Evolutionary conservation across 768 basidiomycete genomes (phyloP).

Genomic region (Mycena vulgaris): DNA sequence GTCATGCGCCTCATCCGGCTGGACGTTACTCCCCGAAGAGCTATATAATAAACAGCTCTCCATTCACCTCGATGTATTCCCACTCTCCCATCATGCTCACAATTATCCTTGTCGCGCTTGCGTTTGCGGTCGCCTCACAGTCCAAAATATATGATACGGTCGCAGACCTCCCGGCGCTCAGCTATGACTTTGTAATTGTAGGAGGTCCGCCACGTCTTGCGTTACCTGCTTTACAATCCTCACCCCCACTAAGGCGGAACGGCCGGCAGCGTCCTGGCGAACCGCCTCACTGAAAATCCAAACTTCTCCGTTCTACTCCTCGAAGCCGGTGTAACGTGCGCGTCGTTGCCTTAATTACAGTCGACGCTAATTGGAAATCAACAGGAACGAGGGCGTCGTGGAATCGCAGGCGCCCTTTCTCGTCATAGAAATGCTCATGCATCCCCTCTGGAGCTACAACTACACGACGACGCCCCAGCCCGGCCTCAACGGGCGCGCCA

Average conservation of each 20-base stretch:
- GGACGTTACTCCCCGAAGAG: too few species aligned
- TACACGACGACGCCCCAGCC: conserved; percentile 41
- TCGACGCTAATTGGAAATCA: too few species aligned
- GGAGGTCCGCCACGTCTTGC: neutral
- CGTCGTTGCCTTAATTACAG: too few species aligned
- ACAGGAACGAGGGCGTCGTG: conserved; percentile 23
- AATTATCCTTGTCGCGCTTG: neutral
- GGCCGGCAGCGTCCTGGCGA: conserved; percentile 48
- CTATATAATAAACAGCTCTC: too few species aligned
- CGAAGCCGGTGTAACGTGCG: conserved; percentile 44
- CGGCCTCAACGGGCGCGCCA: conserved; percentile 31
- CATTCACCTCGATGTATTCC: too few species aligned
- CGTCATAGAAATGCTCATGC: neutral
- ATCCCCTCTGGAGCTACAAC: conserved; percentile 22
- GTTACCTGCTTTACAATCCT: neutral
- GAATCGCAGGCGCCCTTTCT: conserved; percentile 21
- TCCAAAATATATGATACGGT: conserved; percentile 24
- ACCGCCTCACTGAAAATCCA: conserved; percentile 43
- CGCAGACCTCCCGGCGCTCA: conserved; percentile 8
- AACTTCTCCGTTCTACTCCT: conserved; percentile 43
- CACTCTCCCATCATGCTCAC: too few species aligned
- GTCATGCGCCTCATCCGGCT: too few species aligned
- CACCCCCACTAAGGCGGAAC: conserved; percentile 41
- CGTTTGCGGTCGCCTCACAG: neutral
- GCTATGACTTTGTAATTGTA: conserved; percentile 27